phyloP scores from a whole-genome alignment of 176 grass and related monocot species.

The Hyparrhenia diplandra region DNA sequence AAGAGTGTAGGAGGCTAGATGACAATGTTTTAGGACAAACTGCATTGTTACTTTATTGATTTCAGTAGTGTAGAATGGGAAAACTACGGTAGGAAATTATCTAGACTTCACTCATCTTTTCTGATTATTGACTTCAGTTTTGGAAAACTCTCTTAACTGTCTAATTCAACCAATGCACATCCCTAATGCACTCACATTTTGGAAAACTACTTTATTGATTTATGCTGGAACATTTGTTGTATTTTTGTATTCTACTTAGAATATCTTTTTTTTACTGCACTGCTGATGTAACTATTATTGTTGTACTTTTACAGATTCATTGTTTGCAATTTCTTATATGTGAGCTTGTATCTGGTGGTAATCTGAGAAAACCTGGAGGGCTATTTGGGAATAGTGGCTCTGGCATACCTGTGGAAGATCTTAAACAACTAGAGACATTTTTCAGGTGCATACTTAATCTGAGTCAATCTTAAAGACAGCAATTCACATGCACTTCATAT shows the following conservation, averaged over 20 bases:
- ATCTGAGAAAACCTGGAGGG: slow-evolving; percentile 91
- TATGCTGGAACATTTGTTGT: not conserved
- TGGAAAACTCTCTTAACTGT: not conserved
- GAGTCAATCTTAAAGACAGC: slow-evolving; percentile 13
- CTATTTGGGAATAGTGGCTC: slow-evolving; percentile 98
- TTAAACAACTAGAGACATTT: slow-evolving; percentile 96
- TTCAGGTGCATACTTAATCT: slow-evolving; percentile 57
- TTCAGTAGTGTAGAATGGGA: not conserved
- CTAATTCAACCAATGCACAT: not conserved
- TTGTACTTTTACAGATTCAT: slow-evolving; percentile 65
- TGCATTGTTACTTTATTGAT: slow-evolving; percentile 19
- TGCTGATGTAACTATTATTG: slow-evolving; percentile 35
- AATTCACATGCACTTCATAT: slow-evolving; percentile 6
- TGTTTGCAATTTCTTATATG: slow-evolving; percentile 98
- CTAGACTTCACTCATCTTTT: not conserved
- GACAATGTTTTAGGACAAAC: slow-evolving; percentile 1
- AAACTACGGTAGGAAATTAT: not conserved
- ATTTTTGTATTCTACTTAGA: not conserved
- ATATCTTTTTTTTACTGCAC: slow-evolving; percentile 19
- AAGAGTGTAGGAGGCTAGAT: slow-evolving; percentile 26
- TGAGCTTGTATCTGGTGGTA: slow-evolving; percentile 93
- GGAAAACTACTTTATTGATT: not conserved
- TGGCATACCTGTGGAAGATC: slow-evolving; percentile 90
- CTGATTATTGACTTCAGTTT: not conserved
- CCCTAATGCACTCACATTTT: not conserved